These are phyloP conservation scores for Digitaria exilis DNA, from an alignment of 202 grass and related monocot genomes.

Conservation along the genomic window DNA sequence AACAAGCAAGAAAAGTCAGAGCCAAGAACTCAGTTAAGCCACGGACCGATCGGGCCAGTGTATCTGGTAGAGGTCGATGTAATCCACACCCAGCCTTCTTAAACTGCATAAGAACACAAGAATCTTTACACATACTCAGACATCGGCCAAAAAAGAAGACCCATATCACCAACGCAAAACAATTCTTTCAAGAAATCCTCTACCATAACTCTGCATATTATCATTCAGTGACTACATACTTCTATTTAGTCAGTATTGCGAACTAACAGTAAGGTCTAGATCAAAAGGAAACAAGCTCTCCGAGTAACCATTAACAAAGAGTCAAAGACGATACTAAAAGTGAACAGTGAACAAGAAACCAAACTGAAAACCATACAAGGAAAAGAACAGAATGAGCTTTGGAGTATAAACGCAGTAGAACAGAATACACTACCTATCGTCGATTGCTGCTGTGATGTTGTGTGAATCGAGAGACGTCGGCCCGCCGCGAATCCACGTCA, in stretches of 20 bases:
- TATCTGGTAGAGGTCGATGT: conserved; percentile 96
- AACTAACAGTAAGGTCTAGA: background rate
- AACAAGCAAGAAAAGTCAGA: background rate
- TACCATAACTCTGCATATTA: background rate
- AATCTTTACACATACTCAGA: conserved; percentile 21
- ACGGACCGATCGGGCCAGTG: conserved; percentile 94
- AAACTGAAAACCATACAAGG: background rate
- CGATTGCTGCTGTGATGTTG: conserved; percentile 72
- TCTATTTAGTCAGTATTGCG: background rate
- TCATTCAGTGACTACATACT: background rate
- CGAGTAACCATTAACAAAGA: too few relatives aligned
- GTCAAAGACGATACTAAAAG: background rate
- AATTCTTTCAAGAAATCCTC: background rate
- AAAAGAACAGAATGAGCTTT: background rate
- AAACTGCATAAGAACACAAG: conserved; percentile 54
- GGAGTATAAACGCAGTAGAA: background rate
- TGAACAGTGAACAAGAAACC: background rate
- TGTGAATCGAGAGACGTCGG: conserved; percentile 62
- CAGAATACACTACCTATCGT: conserved; percentile 5
- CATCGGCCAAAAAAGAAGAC: background rate
- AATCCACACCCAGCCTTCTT: conserved; percentile 61
- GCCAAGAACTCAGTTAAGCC: background rate
- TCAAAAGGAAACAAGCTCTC: background rate
- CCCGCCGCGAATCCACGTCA: conserved; percentile 84
- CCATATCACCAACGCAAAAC: background rate